Evolutionary conservation across 257 asterid species (phyloP).

Genomic region (Datura wrightii): DNA sequence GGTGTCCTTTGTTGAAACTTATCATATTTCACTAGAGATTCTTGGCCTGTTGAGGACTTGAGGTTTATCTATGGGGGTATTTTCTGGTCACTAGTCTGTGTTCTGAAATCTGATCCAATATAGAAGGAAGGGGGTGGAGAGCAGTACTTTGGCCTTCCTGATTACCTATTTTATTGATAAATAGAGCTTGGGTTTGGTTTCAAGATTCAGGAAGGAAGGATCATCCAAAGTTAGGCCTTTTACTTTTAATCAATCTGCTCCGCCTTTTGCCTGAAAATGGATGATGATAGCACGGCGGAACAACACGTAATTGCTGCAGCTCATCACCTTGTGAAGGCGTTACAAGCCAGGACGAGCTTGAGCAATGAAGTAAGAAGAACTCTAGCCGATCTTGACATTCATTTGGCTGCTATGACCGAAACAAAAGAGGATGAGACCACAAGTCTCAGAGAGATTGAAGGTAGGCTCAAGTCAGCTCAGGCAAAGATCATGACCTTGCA

Average conservation of each 20-base stretch:
- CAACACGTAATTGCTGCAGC: constrained; percentile 63
- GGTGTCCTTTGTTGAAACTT: neutral
- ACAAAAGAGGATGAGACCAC: constrained; percentile 40
- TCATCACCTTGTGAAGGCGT: constrained; percentile 62
- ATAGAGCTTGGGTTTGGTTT: constrained; percentile 7
- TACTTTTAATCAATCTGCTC: neutral
- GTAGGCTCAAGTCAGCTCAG: constrained; percentile 47
- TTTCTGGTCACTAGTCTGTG: neutral
- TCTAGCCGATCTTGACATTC: constrained; percentile 49
- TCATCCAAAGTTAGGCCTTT: constrained; percentile 2
- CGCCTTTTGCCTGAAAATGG: constrained; percentile 40
- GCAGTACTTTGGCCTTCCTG: neutral
- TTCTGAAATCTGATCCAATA: neutral
- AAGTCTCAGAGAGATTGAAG: constrained; percentile 42
- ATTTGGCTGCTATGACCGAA: constrained; percentile 45
- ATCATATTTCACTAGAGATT: neutral
- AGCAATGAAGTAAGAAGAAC: constrained; percentile 40
- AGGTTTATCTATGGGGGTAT: constrained; percentile 12
- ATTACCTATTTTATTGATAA: neutral
- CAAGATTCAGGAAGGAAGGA: constrained; percentile 19
- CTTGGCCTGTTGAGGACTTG: neutral
- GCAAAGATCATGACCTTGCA: constrained; percentile 47
- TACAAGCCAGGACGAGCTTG: constrained; percentile 46
- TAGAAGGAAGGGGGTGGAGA: neutral
- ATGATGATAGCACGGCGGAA: constrained; percentile 35